Base-by-base conservation (phyloP, 2,329 filamentous ascomycete genomes). In the Fusarium sp. region DNA sequence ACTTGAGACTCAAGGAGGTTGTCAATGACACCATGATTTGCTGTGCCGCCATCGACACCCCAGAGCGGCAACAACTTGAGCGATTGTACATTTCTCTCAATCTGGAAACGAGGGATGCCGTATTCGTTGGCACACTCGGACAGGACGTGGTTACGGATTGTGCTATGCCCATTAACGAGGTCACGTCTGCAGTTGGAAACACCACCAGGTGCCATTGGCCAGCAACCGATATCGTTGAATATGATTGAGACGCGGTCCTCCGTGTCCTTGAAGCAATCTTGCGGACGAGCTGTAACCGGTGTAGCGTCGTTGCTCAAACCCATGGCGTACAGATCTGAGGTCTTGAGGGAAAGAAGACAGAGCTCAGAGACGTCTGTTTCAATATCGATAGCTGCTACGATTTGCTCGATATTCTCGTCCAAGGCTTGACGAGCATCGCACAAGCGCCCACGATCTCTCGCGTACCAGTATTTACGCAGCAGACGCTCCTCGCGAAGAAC, bases 11-110 rank as follows among this genome's bases (percentile, higher is more conserved):
- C 44, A 0, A 66, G 54, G 10, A 66, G 19, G 34, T 66, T 66
- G 5, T 62, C 51, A 3, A 66, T 58, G 13, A 66, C 41, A 13
- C 63, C 63, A n/a, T 66, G 63, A 3, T 62, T 65, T 3, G 63
- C 61, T 1, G 61, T 66, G 36, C 56, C 56, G 13, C 58, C 58
- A 26, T 65, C 63, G 6, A 66, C 53, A 12, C 63, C 63, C 63
- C 63, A 66, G 3, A 66, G 63, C 29, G 63, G 63, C 10, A 66
- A 36, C 4, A 66, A 6, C 36, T 66, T 66, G 25, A 66, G 35
- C 2, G 63, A 66, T 19, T 66, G 61, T 2, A 66, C 61, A n/a
- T 57, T 66, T 48, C 60, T 66, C 58, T 66, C 63, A 7, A 66
- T 49, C 28, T 66, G 63, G 50, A 66, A 66, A 1, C 63, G 58